A percentile compares a stretch with the other conserved stretches of the same genome.
phyloP scores from a whole-genome alignment of 495 filamentous ascomycete genomes.

The Podospora fimiseda region DNA sequence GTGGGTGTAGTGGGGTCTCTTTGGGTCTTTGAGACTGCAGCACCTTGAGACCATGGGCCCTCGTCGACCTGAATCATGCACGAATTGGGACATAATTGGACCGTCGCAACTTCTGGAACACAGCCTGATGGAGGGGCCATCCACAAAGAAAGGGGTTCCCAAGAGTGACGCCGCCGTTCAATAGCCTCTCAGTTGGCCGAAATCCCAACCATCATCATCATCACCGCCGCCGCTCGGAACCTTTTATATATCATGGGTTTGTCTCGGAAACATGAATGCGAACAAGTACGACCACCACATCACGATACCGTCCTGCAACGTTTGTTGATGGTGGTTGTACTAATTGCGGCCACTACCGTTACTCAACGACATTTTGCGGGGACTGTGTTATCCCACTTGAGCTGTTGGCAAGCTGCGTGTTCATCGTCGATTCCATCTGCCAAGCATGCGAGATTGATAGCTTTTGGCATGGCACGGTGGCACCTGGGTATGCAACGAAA shows the following conservation, averaged over 20 bases:
- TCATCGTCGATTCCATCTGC: neutral
- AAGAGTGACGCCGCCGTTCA: neutral
- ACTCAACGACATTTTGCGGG: neutral
- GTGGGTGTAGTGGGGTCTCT: constrained; percentile 5
- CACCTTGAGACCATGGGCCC: neutral
- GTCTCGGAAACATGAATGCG: too few relatives aligned
- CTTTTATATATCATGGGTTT: too few relatives aligned
- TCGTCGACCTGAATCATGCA: neutral
- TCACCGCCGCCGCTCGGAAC: neutral
- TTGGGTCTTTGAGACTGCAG: constrained; percentile 1
- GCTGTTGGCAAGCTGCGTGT: neutral
- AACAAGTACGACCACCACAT: too few relatives aligned
- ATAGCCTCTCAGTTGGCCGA: neutral
- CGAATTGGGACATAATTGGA: constrained; percentile 2
- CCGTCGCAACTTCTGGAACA: constrained; percentile 15
- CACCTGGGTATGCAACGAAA: neutral
- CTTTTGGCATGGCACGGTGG: neutral
- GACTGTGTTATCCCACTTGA: neutral
- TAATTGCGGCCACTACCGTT: neutral
- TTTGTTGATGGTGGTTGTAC: neutral
- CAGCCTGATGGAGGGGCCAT: neutral
- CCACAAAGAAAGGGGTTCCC: neutral
- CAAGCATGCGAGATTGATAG: neutral
- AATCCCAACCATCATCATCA: neutral
- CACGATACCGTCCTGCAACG: too few relatives aligned